These are phyloP conservation scores for Forsythia suspensa DNA, from an alignment of 257 asterid genomes.

Conservation along the genomic window DNA sequence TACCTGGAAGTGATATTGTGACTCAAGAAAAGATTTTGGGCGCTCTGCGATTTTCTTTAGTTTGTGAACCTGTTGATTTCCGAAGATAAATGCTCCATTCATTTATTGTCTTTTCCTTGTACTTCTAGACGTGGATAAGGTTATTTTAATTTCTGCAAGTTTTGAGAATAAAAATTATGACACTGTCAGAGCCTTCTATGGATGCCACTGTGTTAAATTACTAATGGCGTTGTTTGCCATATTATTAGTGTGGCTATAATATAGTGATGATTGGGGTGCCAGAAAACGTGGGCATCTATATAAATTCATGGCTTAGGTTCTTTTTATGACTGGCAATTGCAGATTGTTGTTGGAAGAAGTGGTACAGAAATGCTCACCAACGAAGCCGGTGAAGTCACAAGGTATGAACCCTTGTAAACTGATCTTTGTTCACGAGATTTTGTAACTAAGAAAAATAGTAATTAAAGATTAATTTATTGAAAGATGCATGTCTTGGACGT, in stretches of 20 bases:
- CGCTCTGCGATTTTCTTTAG: not conserved
- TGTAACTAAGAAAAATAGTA: not conserved
- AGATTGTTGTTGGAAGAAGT: conserved; percentile 94
- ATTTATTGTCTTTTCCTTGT: not conserved
- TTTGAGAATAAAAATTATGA: not conserved
- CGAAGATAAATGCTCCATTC: not conserved
- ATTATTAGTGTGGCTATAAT: not conserved
- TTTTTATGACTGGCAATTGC: conserved; percentile 27
- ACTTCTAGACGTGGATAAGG: not conserved
- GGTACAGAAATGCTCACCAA: conserved; percentile 96
- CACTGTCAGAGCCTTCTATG: not conserved
- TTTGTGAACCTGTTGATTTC: conserved; percentile 3
- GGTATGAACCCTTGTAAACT: conserved; percentile 41
- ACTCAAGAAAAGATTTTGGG: not conserved
- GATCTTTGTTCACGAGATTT: not conserved
- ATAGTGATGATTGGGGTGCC: conserved; percentile 4
- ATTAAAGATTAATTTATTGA: not conserved
- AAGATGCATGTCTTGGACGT: not conserved
- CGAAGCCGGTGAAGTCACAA: conserved; percentile 98
- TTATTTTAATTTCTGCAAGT: not conserved
- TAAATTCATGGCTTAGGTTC: conserved; percentile 12
- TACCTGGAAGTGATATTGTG: conserved; percentile 4
- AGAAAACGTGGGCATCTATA: not conserved
- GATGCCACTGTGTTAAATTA: not conserved
- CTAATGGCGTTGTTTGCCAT: not conserved